phyloP scores from a whole-genome alignment of 306 rosid genomes.

The Betula pendula region DNA sequence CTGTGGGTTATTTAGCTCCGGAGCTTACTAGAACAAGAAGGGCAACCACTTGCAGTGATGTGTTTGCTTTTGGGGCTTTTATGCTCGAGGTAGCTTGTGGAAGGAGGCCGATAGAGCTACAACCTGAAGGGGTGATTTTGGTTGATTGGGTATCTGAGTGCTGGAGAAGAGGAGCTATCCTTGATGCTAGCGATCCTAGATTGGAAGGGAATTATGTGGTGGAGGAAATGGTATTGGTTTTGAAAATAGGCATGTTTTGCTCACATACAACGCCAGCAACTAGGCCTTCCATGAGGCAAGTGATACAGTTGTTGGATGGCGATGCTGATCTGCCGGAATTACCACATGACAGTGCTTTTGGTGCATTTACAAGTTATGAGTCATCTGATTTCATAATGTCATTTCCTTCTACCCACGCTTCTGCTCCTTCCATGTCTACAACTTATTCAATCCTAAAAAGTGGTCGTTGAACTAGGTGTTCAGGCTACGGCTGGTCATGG shows the following conservation, averaged over 20 bases:
- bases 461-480: background rate
- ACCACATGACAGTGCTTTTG: background rate
- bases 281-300: slow-evolving; percentile 66
- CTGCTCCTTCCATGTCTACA: background rate
- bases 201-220: slow-evolving; percentile 33
- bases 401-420: background rate
- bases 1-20: too few relatives aligned
- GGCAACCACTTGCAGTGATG: slow-evolving; percentile 38
- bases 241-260: slow-evolving; percentile 59
- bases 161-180: slow-evolving; percentile 44
- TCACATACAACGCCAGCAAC: slow-evolving; percentile 43
- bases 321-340: slow-evolving; percentile 36
- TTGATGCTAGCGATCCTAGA: slow-evolving; percentile 51
- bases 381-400: background rate
- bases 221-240: slow-evolving; percentile 47
- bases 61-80: slow-evolving; percentile 68
- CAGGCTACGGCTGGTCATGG: too few relatives aligned
- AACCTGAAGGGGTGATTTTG: slow-evolving; percentile 38
- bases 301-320: slow-evolving; percentile 48
- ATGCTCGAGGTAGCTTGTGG: slow-evolving; percentile 58
- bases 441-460: background rate
- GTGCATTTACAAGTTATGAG: background rate
- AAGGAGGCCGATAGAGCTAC: slow-evolving; percentile 12
- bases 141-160: slow-evolving; percentile 53
- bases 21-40: too few relatives aligned